Conservation (phyloP, 495 filamentous ascomycete genomes). For the Collariella sp. region DNA sequence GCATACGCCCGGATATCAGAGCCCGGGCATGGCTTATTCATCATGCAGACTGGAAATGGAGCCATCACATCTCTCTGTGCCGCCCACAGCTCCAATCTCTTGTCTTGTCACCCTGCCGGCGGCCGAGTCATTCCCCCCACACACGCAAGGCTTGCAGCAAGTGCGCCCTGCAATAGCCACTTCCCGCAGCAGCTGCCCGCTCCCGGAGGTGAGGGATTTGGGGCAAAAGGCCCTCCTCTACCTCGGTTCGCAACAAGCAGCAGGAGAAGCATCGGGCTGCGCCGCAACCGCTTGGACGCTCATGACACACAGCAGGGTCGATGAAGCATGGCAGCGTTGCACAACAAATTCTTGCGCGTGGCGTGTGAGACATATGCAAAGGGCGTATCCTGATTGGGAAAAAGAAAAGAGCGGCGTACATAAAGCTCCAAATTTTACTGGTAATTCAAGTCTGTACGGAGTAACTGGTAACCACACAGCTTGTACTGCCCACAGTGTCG, state of each 20-base stretch:
- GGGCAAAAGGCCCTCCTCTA: neutral
- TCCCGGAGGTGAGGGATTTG: neutral
- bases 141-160: conserved; percentile 1
- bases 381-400: too few species aligned
- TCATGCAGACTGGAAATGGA: conserved; percentile 2
- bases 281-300: neutral
- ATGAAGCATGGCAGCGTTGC: conserved; percentile 1
- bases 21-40: neutral
- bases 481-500: too few species aligned
- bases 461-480: too few species aligned
- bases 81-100: neutral
- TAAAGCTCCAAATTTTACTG: too few species aligned
- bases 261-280: neutral
- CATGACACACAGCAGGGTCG: neutral
- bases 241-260: neutral
- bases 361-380: neutral
- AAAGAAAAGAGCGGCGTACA: too few species aligned
- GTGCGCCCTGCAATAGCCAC: conserved; percentile 7
- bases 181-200: neutral
- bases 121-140: neutral
- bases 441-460: too few species aligned
- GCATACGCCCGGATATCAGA: neutral
- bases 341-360: conserved; percentile 4
- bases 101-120: conserved; percentile 1
- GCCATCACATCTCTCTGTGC: conserved; percentile 1